Base-by-base conservation (phyloP, 2,329 filamentous ascomycete genomes). In the Verticillium zaregamsianum region DNA sequence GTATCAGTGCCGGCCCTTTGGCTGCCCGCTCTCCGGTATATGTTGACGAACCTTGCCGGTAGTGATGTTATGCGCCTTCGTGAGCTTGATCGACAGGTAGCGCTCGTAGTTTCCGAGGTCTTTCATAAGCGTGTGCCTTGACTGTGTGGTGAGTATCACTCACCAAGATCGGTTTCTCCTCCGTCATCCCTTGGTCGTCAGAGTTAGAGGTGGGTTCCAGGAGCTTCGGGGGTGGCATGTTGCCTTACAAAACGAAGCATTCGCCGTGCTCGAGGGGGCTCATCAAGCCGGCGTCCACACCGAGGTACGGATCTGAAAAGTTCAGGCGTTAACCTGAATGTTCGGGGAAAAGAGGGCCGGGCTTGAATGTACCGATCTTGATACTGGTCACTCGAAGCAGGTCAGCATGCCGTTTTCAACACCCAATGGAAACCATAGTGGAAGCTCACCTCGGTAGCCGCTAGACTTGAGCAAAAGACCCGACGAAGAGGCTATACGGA, bases 51-150 rank as follows among this genome's bases (percentile, higher is more conserved):
- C 40, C 40, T 98, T 97, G 72, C 95, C 95, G 6, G 94, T 97
- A 3, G 95, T 99, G 77, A 99, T 96, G 77, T 98, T 98, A 81
- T 94, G 92, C 69, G 97, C 93, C 64, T 89, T 83, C 9, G 87
- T 92, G 64, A 98, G 83, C 61, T 89, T 91, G 66, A 94, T 89
- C 71, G 89, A 89, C 60, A 97, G 87, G 40, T 49, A 49, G 63
- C 80, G 71, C 69, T 85, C 82, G 68, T 85, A 86, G 71, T 85
- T 85, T 23, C 84, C 84, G 55, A 86, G 77, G 68, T 86, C 84
- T 49, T 23, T 23, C n/a, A 23, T 49, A 23, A 49, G 40, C n/a
- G n/a, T 9, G 40, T 20, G n/a, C n/a, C 12, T 8, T n/a, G 12
- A 23, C n/a, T n/a, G 5, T 23, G 7, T 23, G 40, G 12, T 12